Evolutionary conservation across 306 rosid genomes (phyloP).

Genomic region (Gastrolobium villosum): DNA sequence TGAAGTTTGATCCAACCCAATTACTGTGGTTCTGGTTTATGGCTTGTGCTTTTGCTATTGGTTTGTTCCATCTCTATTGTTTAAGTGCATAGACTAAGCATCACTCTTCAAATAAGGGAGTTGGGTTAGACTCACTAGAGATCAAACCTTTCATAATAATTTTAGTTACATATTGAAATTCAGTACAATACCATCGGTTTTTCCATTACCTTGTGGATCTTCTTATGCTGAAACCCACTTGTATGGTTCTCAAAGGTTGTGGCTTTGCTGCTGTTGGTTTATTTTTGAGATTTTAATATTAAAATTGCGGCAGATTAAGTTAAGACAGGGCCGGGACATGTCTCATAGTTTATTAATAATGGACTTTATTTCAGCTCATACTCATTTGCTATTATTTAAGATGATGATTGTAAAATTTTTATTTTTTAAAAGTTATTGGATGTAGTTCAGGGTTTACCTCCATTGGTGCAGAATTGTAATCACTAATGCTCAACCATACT

Average conservation of each 20-base stretch:
- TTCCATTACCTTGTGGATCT: not conserved
- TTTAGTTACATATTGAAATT: not conserved
- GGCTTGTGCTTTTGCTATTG: slow-evolving; percentile 22
- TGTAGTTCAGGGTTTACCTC: not conserved
- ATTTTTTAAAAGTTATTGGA: slow-evolving; percentile 7
- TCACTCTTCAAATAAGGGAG: slow-evolving; percentile 21
- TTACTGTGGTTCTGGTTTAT: slow-evolving; percentile 22
- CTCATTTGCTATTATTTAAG: slow-evolving; percentile 28
- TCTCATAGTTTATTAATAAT: not conserved
- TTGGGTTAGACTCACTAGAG: slow-evolving; percentile 17
- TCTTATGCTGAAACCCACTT: slow-evolving; percentile 2
- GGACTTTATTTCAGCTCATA: slow-evolving; percentile 28
- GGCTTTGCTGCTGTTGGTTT: slow-evolving; percentile 11
- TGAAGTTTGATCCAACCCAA: slow-evolving; percentile 25
- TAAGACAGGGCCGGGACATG: slow-evolving; percentile 20
- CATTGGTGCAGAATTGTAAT: slow-evolving; percentile 1
- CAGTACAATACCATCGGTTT: not conserved
- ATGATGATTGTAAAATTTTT: not conserved
- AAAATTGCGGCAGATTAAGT: slow-evolving; percentile 32
- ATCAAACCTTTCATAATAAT: slow-evolving; percentile 30
- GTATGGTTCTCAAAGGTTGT: slow-evolving; percentile 30
- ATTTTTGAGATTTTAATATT: slow-evolving; percentile 7
- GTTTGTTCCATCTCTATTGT: slow-evolving; percentile 39
- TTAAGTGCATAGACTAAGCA: not conserved
- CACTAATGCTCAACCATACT: not conserved